These are phyloP conservation scores for Apiospora rasikravindrae DNA, from an alignment of 2,329 filamentous ascomycete genomes.

Conservation along the genomic window DNA sequence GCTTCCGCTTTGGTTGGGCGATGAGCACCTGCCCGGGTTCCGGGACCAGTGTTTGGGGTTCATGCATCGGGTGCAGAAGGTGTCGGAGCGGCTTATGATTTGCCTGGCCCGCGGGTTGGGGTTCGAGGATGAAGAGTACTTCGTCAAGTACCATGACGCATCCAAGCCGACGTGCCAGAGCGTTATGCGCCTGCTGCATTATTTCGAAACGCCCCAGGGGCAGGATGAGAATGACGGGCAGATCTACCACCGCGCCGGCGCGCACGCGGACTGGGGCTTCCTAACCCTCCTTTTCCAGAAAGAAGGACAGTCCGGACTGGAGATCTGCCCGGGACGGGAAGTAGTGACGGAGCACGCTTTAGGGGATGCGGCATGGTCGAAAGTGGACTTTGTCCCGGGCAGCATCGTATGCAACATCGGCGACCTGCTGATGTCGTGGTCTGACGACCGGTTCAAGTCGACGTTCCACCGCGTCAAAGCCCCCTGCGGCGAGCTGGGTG, in stretches of 20 bases:
- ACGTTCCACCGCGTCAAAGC: constrained; percentile 67
- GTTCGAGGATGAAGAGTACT: constrained; percentile 56
- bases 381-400: constrained; percentile 54
- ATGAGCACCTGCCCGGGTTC: constrained; percentile 53
- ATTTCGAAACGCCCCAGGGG: constrained; percentile 47
- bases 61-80: constrained; percentile 55
- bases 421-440: constrained; percentile 68
- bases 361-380: constrained; percentile 62
- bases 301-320: constrained; percentile 60
- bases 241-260: constrained; percentile 59
- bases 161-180: constrained; percentile 54
- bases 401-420: constrained; percentile 67
- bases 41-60: constrained; percentile 47
- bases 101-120: constrained; percentile 60
- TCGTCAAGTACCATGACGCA: constrained; percentile 56
- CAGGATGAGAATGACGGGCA: constrained; percentile 32
- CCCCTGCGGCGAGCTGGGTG: constrained; percentile 51
- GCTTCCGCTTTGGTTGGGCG: constrained; percentile 58
- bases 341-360: constrained; percentile 56
- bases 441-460: constrained; percentile 68
- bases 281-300: constrained; percentile 65
- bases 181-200: constrained; percentile 59
- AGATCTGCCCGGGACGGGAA: constrained; percentile 67
- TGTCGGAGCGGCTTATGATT: constrained; percentile 59
- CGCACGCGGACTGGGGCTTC: constrained; percentile 66